These are phyloP conservation scores for Sarocladium kiliense DNA, from an alignment of 2,329 filamentous ascomycete genomes.

Conservation along the genomic window DNA sequence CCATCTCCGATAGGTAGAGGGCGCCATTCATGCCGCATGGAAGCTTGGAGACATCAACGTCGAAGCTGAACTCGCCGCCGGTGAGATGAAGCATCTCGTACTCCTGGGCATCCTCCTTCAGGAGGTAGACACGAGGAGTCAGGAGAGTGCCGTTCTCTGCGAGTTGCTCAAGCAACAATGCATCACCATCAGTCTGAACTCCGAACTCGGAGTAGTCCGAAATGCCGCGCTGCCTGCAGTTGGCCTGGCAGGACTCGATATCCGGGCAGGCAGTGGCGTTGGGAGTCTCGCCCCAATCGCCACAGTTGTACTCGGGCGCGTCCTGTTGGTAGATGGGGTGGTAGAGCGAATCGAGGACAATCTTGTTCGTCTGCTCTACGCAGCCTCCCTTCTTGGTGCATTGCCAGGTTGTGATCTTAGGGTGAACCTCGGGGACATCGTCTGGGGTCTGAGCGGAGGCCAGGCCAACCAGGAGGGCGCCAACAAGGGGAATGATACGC, in stretches of 20 bases:
- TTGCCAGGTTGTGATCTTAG: slow-evolving; percentile 44
- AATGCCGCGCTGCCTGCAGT: slow-evolving; percentile 48
- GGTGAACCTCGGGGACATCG: slow-evolving; percentile 40
- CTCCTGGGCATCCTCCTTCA: slow-evolving; percentile 45
- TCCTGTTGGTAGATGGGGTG: slow-evolving; percentile 40
- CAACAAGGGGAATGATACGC: slow-evolving; percentile 15
- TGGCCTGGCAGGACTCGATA: slow-evolving; percentile 43
- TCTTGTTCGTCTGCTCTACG: slow-evolving; percentile 36
- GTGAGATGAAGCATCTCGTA: slow-evolving; percentile 58
- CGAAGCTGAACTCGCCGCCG: slow-evolving; percentile 59
- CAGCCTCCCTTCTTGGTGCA: slow-evolving; percentile 47
- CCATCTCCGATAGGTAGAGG: slow-evolving; percentile 53
- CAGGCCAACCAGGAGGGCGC: slow-evolving; percentile 15
- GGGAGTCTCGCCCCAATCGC: slow-evolving; percentile 25
- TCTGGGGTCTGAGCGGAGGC: slow-evolving; percentile 34
- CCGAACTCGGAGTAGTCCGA: slow-evolving; percentile 36
- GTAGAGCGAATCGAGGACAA: slow-evolving; percentile 44
- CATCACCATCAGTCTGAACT: slow-evolving; percentile 24
- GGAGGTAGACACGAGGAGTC: slow-evolving; percentile 51
- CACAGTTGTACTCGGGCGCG: slow-evolving; percentile 25
- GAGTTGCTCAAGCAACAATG: slow-evolving; percentile 25
- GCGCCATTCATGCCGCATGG: slow-evolving; percentile 65
- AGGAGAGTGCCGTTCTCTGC: slow-evolving; percentile 17
- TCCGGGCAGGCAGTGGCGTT: slow-evolving; percentile 43
- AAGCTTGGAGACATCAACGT: slow-evolving; percentile 59